Base-by-base conservation (phyloP, 345 rosid genomes). In the Salix caprea region DNA sequence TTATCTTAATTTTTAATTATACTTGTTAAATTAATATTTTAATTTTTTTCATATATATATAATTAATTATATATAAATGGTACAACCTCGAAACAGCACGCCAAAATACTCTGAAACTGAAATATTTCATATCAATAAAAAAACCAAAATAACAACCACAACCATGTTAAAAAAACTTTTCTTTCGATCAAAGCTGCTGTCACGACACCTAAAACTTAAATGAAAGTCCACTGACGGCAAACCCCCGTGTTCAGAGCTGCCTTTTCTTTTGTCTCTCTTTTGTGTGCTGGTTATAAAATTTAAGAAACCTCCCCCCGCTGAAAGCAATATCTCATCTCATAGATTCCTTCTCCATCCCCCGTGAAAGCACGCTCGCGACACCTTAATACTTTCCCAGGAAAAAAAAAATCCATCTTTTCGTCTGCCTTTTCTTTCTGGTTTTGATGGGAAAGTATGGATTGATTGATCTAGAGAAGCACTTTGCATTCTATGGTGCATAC, bases 401-500 rank as follows among this genome's bases (percentile, higher is more conserved):
- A 32, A 40, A 42, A n/a, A n/a, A 30, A 30, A 1, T 5, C 15
- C n/a, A 67, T 67, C 70, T 21, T 37, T 67, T 67, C 2, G 6
- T 34, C n/a, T 37, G 39, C n/a, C 18, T 37, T 34, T 67, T 42
- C 46, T 42, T 11, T 42, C 46, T 42, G 46, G 46, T 0, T 56
- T 9, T 23, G 61, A 90, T 90, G 93, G 88, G 78, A 56, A 83
- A 77, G 30, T 67, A 56, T 52, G 83, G 86, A 30, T 69, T 87
- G 69, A 70, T 90, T 80, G 90, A 90, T 84, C 92, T 92, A 2
- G 98, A 91, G 84, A 92, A 84, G 69, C 94, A 91, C 73, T 93
- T 91, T 77, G 94, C 99, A 28, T 93, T 86, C 91, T 96, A 96
- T 56, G 99, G 99, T 2, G 97, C 96, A 11, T 96, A 96, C 56